A percentile compares a stretch with the other conserved stretches of the same genome.
phyloP scores from a whole-genome alignment of 2,329 filamentous ascomycete genomes.

The Colletotrichum godetiae region DNA sequence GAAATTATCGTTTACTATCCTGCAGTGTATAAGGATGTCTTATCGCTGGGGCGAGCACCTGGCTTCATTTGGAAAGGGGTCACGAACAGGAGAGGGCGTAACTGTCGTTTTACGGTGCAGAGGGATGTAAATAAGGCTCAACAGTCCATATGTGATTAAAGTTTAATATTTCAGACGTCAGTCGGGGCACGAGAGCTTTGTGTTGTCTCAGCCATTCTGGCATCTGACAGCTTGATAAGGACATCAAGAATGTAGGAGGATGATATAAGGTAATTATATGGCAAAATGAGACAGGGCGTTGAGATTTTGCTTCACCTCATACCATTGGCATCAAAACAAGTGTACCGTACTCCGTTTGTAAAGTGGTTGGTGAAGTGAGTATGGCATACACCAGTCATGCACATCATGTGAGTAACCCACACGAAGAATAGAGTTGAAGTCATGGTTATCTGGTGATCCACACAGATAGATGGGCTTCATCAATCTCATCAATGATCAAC shows the following conservation, averaged over 20 bases:
- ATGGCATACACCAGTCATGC: background rate
- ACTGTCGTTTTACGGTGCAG: no score
- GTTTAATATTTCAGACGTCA: background rate
- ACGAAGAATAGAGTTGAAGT: slow-evolving; percentile 27
- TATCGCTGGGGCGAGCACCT: no score
- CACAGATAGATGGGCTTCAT: background rate
- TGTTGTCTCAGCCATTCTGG: background rate
- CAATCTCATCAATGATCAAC: background rate
- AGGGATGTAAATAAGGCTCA: background rate
- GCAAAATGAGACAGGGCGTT: background rate
- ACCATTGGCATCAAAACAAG: background rate
- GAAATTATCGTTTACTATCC: no score
- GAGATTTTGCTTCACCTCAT: background rate
- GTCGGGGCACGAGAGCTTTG: background rate
- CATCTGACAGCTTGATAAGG: background rate
- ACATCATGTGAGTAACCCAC: background rate
- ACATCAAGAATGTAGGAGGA: background rate
- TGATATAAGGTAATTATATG: background rate
- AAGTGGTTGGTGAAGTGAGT: background rate
- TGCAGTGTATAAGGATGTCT: no score
- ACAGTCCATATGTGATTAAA: background rate
- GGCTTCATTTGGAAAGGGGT: no score
- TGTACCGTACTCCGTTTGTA: background rate
- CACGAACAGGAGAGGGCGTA: no score
- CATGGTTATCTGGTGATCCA: slow-evolving; percentile 26